Conservation (phyloP, 345 rosid genomes). For the Kernera saxatilis region DNA sequence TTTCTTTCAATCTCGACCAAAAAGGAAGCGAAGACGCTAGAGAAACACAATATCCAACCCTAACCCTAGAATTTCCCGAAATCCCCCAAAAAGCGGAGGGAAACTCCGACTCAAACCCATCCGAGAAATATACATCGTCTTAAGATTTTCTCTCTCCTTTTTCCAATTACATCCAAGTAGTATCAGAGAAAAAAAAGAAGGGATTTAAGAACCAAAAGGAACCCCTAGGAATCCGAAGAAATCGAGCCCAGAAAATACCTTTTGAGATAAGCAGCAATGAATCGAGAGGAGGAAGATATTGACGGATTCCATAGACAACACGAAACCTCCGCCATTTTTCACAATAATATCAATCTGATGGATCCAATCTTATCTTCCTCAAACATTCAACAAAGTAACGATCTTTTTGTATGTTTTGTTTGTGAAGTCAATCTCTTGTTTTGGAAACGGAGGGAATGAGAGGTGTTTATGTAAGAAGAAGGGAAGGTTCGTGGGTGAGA, state of each 20-base stretch:
- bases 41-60: conserved; percentile 35
- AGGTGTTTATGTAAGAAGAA: conserved; percentile 30
- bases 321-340: conserved; percentile 20
- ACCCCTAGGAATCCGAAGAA: conserved; percentile 11
- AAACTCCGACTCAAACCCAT: conserved; percentile 34
- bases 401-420: neutral
- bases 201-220: neutral
- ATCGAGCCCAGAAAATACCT: conserved; percentile 22
- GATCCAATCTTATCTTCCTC: neutral
- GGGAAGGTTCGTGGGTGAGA: conserved; percentile 26
- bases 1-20: conserved; percentile 12
- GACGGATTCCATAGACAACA: neutral
- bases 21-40: conserved; percentile 19
- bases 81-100: conserved; percentile 35
- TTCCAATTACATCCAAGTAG: neutral
- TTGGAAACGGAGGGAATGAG: conserved; percentile 6
- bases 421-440: neutral
- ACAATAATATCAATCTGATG: neutral
- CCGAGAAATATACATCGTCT: conserved; percentile 19
- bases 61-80: conserved; percentile 34
- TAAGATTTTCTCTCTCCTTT: neutral
- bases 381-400: neutral
- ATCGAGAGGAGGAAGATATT: neutral
- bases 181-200: neutral
- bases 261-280: conserved; percentile 10